Evolutionary conservation across 768 basidiomycete genomes (phyloP).

Genomic region (Leccinum rimulosum): DNA sequence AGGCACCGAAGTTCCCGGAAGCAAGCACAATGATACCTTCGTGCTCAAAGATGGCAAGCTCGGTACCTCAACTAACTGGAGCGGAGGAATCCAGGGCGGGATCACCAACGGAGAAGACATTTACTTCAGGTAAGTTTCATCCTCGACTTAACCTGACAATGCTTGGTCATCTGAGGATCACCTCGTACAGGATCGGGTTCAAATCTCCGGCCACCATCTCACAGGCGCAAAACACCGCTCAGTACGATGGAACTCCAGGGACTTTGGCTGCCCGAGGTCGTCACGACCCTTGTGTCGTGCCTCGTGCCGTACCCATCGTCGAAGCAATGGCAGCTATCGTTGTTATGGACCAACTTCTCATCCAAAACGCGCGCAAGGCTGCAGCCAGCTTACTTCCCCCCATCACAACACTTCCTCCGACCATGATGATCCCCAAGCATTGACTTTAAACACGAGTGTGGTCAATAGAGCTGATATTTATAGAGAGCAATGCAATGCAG

Average conservation of each 20-base stretch:
- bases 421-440: conserved; percentile 72
- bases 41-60: conserved; percentile 66
- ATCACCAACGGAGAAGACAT: conserved; percentile 97
- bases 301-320: conserved; percentile 95
- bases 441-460: conserved; percentile 13
- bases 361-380: conserved; percentile 80
- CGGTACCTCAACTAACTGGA: conserved; percentile 90
- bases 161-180: conserved; percentile 9
- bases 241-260: conserved; percentile 90
- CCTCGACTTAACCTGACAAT: neutral
- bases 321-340: conserved; percentile 97
- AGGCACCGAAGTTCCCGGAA: conserved; percentile 91
- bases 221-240: conserved; percentile 83
- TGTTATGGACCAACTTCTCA: conserved; percentile 89
- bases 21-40: conserved; percentile 91
- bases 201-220: conserved; percentile 99
- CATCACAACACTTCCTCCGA: conserved; percentile 84
- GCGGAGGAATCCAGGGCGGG: conserved; percentile 95
- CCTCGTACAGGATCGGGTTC: conserved; percentile 76
- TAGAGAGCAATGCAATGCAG: neutral
- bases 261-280: conserved; percentile 87
- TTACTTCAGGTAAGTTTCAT: conserved; percentile 78
- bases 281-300: conserved; percentile 97
- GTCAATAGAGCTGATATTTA: neutral
- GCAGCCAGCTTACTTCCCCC: conserved; percentile 79